Percentiles rank a stretch among this genome's conserved stretches.
Evolutionary conservation across 805 yeast genomes (phyloP).

Genomic region (Lachancea sp.): DNA sequence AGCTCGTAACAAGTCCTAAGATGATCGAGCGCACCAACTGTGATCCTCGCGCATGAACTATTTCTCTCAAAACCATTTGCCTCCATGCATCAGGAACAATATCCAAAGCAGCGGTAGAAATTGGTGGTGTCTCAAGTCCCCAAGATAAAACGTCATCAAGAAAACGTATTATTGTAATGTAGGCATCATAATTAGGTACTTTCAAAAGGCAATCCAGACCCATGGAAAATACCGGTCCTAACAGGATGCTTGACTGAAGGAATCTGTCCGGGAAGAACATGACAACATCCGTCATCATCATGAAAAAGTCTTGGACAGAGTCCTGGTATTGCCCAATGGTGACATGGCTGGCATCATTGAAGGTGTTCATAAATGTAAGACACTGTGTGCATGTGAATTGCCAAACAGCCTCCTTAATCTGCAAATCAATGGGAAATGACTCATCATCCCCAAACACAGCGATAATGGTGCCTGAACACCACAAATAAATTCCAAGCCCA

Average conservation of each 20-base stretch:
- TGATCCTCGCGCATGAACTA: conserved; percentile 52
- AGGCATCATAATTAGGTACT: conserved; percentile 64
- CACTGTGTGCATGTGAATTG: conserved; percentile 66
- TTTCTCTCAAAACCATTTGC: conserved; percentile 38
- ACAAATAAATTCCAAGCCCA: conserved; percentile 74
- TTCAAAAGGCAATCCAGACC: conserved; percentile 45
- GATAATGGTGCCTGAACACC: conserved; percentile 81
- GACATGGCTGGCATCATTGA: conserved; percentile 23
- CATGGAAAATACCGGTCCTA: conserved; percentile 51
- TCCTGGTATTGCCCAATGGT: conserved; percentile 38
- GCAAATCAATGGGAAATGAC: conserved; percentile 29
- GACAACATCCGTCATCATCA: conserved; percentile 69
- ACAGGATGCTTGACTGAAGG: conserved; percentile 35
- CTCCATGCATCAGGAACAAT: conserved; percentile 52
- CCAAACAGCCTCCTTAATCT: conserved; percentile 58
- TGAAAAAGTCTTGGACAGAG: conserved; percentile 77
- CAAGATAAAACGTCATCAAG: conserved; percentile 76
- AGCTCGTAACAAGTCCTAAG: conserved; percentile 62
- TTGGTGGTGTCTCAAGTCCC: conserved; percentile 79
- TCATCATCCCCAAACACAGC: conserved; percentile 62
- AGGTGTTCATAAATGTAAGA: conserved; percentile 45
- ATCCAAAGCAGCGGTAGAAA: conserved; percentile 52
- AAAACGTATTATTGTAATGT: conserved; percentile 64
- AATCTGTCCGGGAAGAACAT: conserved; percentile 53
- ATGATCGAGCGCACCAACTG: conserved; percentile 46